Percentiles rank a stretch among this genome's conserved stretches.
Evolutionary conservation across 352 stramenopile species (phyloP).

Genomic region (Phytophthora quininea): DNA sequence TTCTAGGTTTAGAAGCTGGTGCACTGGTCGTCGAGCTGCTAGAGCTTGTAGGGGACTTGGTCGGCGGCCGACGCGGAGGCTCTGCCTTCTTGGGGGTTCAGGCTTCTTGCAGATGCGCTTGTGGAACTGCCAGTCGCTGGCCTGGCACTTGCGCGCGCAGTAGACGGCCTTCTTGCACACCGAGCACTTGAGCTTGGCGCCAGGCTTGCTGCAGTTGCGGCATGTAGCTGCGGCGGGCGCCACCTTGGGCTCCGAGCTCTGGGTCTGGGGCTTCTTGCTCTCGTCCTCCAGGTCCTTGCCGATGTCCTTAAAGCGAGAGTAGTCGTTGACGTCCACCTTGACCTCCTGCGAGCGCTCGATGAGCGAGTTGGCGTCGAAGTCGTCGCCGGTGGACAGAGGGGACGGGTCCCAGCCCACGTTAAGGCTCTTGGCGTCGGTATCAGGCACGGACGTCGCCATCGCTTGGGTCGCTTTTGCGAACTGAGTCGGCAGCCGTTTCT

Average conservation of each 20-base stretch:
- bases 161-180: constrained; percentile 89
- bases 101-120: constrained; percentile 90
- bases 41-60: constrained; percentile 11
- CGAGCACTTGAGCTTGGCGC: constrained; percentile 87
- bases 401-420: constrained; percentile 63
- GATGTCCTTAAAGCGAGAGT: constrained; percentile 87
- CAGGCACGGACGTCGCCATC: constrained; percentile 32
- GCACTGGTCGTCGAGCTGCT: constrained; percentile 26
- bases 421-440: constrained; percentile 29
- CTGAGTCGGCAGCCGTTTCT: neutral
- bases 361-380: constrained; percentile 47
- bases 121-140: constrained; percentile 87
- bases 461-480: neutral
- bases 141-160: constrained; percentile 80
- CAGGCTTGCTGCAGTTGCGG: constrained; percentile 79
- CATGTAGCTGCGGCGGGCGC: constrained; percentile 37
- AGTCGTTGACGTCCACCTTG: constrained; percentile 84
- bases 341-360: constrained; percentile 70
- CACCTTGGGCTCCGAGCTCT: neutral
- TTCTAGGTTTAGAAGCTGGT: constrained; percentile 22
- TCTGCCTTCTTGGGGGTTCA: constrained; percentile 60
- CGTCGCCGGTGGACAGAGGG: constrained; percentile 23
- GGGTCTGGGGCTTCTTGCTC: constrained; percentile 14
- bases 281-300: constrained; percentile 56
- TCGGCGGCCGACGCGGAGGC: constrained; percentile 27